These are phyloP conservation scores for Prillingera fragicola DNA, from an alignment of 1,284 basidiomycete genomes.

Conservation along the genomic window DNA sequence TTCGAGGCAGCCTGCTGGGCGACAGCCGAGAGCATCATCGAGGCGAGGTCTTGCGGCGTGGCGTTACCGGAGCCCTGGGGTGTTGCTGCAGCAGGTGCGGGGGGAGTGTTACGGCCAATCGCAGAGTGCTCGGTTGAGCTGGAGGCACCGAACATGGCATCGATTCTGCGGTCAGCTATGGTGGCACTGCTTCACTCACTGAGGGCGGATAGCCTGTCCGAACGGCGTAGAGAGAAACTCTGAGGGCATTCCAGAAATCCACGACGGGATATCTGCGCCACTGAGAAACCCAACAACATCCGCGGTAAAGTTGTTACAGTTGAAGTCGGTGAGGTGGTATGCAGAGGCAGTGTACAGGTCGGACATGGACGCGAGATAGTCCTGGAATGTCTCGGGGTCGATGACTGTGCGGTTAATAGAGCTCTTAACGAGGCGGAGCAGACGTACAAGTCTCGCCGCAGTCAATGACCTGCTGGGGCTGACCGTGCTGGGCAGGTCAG, in stretches of 20 bases:
- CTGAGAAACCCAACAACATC: constrained; percentile 80
- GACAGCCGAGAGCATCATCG: constrained; percentile 61
- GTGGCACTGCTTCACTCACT: constrained; percentile 26
- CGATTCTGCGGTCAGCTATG: constrained; percentile 52
- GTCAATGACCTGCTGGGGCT: constrained; percentile 66
- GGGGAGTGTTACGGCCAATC: constrained; percentile 9
- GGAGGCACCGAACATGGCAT: constrained; percentile 71
- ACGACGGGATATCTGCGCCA: constrained; percentile 67
- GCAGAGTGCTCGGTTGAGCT: constrained; percentile 54
- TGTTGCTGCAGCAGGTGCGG: constrained; percentile 49
- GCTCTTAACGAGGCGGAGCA: background rate
- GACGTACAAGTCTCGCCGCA: constrained; percentile 63
- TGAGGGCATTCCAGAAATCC: constrained; percentile 66
- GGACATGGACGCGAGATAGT: constrained; percentile 69
- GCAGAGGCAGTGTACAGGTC: constrained; percentile 79
- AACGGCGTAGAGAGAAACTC: constrained; percentile 89
- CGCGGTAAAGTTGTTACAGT: constrained; percentile 83
- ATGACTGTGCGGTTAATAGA: constrained; percentile 53
- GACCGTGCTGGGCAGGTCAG: constrained; percentile 59
- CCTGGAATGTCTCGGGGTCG: constrained; percentile 74
- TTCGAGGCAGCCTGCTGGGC: constrained; percentile 54
- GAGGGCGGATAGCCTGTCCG: constrained; percentile 75
- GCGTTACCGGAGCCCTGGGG: background rate
- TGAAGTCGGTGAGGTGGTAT: constrained; percentile 74
- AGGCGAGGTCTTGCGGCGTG: constrained; percentile 47